A percentile compares a stretch with the other conserved stretches of the same genome.
Conservation (phyloP, 2,329 filamentous ascomycete species). For the Xylaria polymorpha region DNA sequence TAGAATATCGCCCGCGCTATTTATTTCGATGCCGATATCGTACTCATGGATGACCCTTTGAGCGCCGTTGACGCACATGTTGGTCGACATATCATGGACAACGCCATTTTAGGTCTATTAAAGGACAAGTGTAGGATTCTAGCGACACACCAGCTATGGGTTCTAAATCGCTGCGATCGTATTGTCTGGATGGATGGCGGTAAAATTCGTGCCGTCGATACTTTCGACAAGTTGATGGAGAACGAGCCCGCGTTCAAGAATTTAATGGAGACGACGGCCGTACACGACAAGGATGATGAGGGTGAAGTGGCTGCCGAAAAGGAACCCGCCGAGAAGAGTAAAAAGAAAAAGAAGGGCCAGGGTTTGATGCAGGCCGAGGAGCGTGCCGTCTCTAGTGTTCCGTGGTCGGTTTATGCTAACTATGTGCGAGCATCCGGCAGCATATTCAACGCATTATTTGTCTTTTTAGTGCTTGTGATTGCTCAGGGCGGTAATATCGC, state of each 20-base stretch:
- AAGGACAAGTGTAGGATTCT: conserved; percentile 90
- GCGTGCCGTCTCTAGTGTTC: conserved; percentile 79
- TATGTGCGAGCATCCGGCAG: conserved; percentile 82
- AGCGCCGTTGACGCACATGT: conserved; percentile 78
- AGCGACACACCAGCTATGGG: conserved; percentile 95
- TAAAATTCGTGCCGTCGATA: conserved; percentile 84
- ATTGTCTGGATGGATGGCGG: conserved; percentile 95
- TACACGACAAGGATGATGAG: conserved; percentile 72
- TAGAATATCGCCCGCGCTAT: conserved; percentile 86
- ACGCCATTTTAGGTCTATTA: conserved; percentile 89
- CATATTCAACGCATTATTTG: conserved; percentile 73
- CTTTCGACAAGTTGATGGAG: conserved; percentile 87
- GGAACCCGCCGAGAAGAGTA: conserved; percentile 60
- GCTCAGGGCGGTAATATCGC: conserved; percentile 87
- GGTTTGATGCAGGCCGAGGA: conserved; percentile 77
- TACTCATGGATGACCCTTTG: conserved; percentile 76
- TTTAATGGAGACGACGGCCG: conserved; percentile 86
- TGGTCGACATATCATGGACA: conserved; percentile 85
- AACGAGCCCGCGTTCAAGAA: conserved; percentile 81
- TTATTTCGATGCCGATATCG: conserved; percentile 75
- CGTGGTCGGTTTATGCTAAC: conserved; percentile 81
- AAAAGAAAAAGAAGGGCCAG: conserved; percentile 68
- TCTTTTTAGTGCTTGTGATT: conserved; percentile 72
- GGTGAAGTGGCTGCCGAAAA: conserved; percentile 59
- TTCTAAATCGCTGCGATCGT: conserved; percentile 88